Conservation (phyloP, 345 rosid genomes). For the Lagerstroemia speciosa region DNA sequence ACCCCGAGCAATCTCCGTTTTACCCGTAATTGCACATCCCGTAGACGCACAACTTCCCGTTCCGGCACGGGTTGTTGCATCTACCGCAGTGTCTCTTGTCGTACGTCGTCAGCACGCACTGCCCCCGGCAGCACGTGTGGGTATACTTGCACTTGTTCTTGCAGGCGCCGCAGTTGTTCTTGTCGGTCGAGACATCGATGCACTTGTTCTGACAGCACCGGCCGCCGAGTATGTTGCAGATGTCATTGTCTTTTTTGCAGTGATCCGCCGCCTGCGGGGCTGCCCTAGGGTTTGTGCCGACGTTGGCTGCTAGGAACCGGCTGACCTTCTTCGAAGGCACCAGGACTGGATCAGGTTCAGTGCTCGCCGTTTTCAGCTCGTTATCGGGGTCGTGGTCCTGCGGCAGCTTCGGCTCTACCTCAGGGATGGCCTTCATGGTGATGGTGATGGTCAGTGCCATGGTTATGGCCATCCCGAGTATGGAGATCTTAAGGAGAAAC, state of each 20-base stretch:
- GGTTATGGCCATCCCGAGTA: conserved; percentile 38
- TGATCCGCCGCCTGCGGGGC: conserved; percentile 63
- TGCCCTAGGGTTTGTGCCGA: conserved; percentile 43
- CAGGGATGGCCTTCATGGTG: conserved; percentile 14
- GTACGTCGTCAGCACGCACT: conserved; percentile 41
- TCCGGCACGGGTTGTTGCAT: conserved; percentile 49
- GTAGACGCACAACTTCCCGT: conserved; percentile 38
- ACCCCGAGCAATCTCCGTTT: background rate
- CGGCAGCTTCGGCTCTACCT: conserved; percentile 2
- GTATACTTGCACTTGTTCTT: conserved; percentile 57
- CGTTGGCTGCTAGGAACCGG: conserved; percentile 48
- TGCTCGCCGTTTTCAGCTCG: background rate
- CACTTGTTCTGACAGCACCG: conserved; percentile 86
- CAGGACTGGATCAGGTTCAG: conserved; percentile 1
- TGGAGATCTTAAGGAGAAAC: conserved; percentile 16
- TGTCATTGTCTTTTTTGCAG: conserved; percentile 37
- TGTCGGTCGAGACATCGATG: conserved; percentile 32
- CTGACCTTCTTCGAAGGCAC: conserved; percentile 30
- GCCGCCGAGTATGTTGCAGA: conserved; percentile 26
- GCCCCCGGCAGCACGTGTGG: conserved; percentile 55
- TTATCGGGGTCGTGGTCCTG: background rate
- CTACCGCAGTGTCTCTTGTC: conserved; percentile 75
- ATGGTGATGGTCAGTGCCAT: conserved; percentile 32
- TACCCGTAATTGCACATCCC: conserved; percentile 55
- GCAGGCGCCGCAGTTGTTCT: conserved; percentile 67